Evolutionary conservation across 2,329 filamentous ascomycete species (phyloP).

Genomic region (Paecilomyces sp.): DNA sequence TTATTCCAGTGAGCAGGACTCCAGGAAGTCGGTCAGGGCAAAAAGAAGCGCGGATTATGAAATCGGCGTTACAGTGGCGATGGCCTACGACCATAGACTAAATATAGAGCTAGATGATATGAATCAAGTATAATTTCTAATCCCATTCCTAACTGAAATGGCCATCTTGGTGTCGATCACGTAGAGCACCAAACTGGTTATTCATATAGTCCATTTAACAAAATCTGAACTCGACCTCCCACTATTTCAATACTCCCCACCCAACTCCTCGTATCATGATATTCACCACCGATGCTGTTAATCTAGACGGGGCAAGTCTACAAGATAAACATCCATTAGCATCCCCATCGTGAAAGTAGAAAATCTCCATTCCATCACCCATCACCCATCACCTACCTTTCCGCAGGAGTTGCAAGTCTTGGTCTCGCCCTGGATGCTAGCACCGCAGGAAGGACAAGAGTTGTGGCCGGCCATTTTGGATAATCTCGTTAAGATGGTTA

Average conservation of each 20-base stretch:
- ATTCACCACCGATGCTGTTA: neutral
- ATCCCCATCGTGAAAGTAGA: neutral
- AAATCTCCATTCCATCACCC: neutral
- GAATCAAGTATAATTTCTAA: neutral
- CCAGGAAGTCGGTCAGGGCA: neutral
- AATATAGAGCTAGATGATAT: neutral
- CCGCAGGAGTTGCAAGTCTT: constrained; percentile 23
- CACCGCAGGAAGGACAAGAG: constrained; percentile 19
- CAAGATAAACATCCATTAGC: neutral
- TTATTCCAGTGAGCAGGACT: neutral
- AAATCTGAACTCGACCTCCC: neutral
- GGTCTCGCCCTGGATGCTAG: constrained; percentile 15
- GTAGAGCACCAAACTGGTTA: neutral
- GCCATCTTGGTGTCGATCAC: neutral
- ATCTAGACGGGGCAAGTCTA: constrained; percentile 10
- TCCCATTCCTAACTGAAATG: neutral
- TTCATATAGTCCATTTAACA: neutral
- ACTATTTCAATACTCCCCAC: neutral
- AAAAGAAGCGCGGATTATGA: neutral
- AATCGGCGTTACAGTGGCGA: neutral
- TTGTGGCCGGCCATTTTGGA: constrained; percentile 11
- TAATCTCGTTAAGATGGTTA: neutral
- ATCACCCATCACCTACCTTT: constrained; percentile 10
- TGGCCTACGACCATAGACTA: neutral
- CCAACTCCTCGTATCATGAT: neutral